These are phyloP conservation scores for Tetrastigma voinierianum DNA, from an alignment of 164 flowering plant species.

Conservation along the genomic window DNA sequence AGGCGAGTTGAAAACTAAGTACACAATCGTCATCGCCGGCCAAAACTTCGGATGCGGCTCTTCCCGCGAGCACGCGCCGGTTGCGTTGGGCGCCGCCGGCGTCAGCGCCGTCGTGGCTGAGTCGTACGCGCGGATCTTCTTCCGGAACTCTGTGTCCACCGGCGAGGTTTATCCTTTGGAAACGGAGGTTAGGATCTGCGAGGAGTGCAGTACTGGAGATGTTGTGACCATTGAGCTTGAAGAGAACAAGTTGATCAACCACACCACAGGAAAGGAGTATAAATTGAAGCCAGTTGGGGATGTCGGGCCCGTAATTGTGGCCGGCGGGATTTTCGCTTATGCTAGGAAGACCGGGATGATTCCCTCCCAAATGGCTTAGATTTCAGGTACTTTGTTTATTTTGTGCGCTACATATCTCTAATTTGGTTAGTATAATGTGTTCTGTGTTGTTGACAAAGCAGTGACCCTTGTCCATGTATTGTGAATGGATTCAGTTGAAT, in stretches of 20 bases:
- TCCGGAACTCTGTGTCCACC: slow-evolving; percentile 89
- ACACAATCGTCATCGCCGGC: slow-evolving; percentile 75
- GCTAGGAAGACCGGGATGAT: slow-evolving; percentile 94
- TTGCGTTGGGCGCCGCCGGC: slow-evolving; percentile 89
- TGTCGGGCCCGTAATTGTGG: slow-evolving; percentile 94
- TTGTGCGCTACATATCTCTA: too few species aligned
- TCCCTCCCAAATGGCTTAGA: slow-evolving; percentile 20
- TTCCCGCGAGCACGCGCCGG: slow-evolving; percentile 98
- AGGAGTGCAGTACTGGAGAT: slow-evolving; percentile 88
- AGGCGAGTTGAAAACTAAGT: slow-evolving; percentile 46
- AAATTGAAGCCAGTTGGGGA: slow-evolving; percentile 90
- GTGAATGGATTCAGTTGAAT: too few species aligned
- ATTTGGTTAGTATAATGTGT: too few species aligned
- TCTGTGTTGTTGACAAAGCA: too few species aligned
- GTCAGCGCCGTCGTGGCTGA: slow-evolving; percentile 84
- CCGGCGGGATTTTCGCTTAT: slow-evolving; percentile 96
- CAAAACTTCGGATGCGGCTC: slow-evolving; percentile 96
- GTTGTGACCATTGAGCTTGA: slow-evolving; percentile 72
- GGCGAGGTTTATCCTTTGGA: slow-evolving; percentile 94
- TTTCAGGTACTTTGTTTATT: too few species aligned
- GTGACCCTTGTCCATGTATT: too few species aligned
- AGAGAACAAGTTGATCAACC: slow-evolving; percentile 65
- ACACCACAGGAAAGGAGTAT: slow-evolving; percentile 85
- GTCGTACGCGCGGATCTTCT: slow-evolving; percentile 92
- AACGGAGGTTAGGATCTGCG: slow-evolving; percentile 75